Evolutionary conservation across 345 rosid species (phyloP).

Genomic region (Mallotus nudiflorus): DNA sequence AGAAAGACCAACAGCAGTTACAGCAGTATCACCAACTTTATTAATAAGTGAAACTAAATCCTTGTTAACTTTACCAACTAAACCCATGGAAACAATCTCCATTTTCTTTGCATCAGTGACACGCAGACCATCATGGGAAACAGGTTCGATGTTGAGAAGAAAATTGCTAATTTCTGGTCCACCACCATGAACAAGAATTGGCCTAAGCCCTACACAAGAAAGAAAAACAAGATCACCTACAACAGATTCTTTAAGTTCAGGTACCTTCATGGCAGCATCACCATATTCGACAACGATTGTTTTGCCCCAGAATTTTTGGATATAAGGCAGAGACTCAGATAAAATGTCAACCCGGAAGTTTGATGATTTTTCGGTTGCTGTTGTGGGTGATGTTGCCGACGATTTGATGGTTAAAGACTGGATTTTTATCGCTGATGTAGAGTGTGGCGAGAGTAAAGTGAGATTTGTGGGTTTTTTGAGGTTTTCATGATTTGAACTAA

Average conservation of each 20-base stretch:
- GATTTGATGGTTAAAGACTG: conserved; percentile 13
- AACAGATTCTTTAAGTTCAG: conserved; percentile 69
- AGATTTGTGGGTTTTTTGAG: not conserved
- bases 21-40: conserved; percentile 82
- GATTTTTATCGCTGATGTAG: too few species aligned
- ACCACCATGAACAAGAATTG: conserved; percentile 89
- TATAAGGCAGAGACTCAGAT: conserved; percentile 90
- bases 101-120: conserved; percentile 84
- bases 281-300: conserved; percentile 90
- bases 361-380: not conserved
- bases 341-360: conserved; percentile 69
- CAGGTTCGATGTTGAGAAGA: conserved; percentile 65
- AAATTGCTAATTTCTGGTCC: conserved; percentile 85
- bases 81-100: conserved; percentile 96
- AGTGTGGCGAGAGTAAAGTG: not conserved
- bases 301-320: conserved; percentile 88
- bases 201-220: conserved; percentile 85
- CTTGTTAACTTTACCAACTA: conserved; percentile 86
- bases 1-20: conserved; percentile 76
- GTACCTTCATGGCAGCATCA: conserved; percentile 90
- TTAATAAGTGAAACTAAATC: conserved; percentile 74
- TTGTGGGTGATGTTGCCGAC: not conserved
- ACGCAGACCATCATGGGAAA: conserved; percentile 79
- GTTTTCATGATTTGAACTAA: not conserved
- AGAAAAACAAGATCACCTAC: conserved; percentile 78